These are phyloP conservation scores for Suillus discolor DNA, from an alignment of 768 basidiomycete genomes.

Conservation along the genomic window DNA sequence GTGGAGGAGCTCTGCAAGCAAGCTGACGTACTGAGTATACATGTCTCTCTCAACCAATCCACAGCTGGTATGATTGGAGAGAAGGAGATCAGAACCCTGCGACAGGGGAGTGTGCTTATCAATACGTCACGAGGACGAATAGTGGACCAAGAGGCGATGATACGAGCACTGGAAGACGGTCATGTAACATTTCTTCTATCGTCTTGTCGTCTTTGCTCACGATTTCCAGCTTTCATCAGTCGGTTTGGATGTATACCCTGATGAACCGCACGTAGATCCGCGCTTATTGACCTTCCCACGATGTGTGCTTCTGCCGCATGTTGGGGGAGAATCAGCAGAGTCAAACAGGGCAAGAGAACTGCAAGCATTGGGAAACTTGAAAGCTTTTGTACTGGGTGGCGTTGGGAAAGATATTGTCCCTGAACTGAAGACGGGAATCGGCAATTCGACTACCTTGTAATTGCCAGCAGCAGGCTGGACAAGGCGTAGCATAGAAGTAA, in stretches of 20 bases:
- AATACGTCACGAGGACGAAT: conserved; percentile 87
- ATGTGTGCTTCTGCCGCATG: conserved; percentile 81
- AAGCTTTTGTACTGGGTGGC: conserved; percentile 61
- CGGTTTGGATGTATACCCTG: conserved; percentile 80
- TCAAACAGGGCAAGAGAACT: conserved; percentile 77
- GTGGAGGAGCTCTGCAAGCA: conserved; percentile 51
- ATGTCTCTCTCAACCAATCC: conserved; percentile 73
- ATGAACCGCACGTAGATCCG: conserved; percentile 78
- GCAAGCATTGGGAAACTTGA: conserved; percentile 68
- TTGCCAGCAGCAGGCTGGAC: neutral
- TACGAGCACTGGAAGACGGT: conserved; percentile 77
- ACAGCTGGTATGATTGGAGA: conserved; percentile 74
- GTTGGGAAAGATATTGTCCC: conserved; percentile 63
- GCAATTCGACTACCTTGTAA: neutral
- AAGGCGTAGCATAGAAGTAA: neutral
- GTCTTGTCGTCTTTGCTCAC: conserved; percentile 11
- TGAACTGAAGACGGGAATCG: conserved; percentile 34
- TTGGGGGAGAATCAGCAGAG: conserved; percentile 83
- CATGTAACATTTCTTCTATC: conserved; percentile 60
- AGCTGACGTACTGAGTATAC: conserved; percentile 81
- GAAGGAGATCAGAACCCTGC: conserved; percentile 71
- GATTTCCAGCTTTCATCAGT: conserved; percentile 63
- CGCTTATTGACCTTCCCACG: conserved; percentile 73
- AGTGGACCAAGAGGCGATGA: conserved; percentile 84
- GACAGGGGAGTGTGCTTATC: conserved; percentile 70